A percentile compares a stretch with the other conserved stretches of the same genome.
Evolutionary conservation across 2,329 filamentous ascomycete species (phyloP).

Genomic region (Hawksworthiomyces lignivorus): DNA sequence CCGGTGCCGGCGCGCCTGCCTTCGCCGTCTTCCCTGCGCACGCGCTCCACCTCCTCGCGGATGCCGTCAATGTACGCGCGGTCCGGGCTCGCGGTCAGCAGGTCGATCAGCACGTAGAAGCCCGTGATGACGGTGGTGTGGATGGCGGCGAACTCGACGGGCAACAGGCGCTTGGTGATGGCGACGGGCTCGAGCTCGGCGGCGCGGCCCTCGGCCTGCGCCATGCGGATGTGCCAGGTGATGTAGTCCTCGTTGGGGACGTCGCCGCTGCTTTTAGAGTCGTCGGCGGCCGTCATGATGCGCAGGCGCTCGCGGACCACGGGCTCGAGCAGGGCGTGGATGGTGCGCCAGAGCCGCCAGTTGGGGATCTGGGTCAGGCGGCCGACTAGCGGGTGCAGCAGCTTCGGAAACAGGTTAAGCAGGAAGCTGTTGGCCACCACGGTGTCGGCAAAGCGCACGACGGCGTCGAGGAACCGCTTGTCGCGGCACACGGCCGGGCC

Average conservation of each 20-base stretch:
- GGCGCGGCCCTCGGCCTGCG: slow-evolving; percentile 32
- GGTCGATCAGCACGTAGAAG: slow-evolving; percentile 38
- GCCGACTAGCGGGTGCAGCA: slow-evolving; percentile 42
- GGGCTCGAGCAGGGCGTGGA: slow-evolving; percentile 34
- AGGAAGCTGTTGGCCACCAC: slow-evolving; percentile 38
- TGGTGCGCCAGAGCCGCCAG: slow-evolving; percentile 37
- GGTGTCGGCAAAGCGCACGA: slow-evolving; percentile 41
- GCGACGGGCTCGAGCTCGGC: slow-evolving; percentile 38
- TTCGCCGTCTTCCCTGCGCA: too few species aligned
- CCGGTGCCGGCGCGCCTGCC: too few species aligned
- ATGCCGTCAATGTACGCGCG: slow-evolving; percentile 30
- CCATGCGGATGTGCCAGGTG: slow-evolving; percentile 48
- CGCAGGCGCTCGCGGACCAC: slow-evolving; percentile 41
- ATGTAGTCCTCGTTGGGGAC: slow-evolving; percentile 47
- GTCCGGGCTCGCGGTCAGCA: slow-evolving; percentile 32
- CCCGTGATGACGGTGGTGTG: slow-evolving; percentile 50
- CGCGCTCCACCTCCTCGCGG: slow-evolving; percentile 32
- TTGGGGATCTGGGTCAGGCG: slow-evolving; percentile 36
- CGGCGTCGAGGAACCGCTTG: slow-evolving; percentile 35
- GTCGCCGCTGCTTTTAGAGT: slow-evolving; percentile 33
- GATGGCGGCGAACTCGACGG: slow-evolving; percentile 51
- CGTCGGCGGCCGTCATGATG: slow-evolving; percentile 32
- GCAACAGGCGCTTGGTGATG: slow-evolving; percentile 44
- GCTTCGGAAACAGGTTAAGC: slow-evolving; percentile 37
- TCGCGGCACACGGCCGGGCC: slow-evolving; percentile 33